These are phyloP conservation scores for Penicillium subrubescens DNA, from an alignment of 495 filamentous ascomycete genomes.

Conservation along the genomic window DNA sequence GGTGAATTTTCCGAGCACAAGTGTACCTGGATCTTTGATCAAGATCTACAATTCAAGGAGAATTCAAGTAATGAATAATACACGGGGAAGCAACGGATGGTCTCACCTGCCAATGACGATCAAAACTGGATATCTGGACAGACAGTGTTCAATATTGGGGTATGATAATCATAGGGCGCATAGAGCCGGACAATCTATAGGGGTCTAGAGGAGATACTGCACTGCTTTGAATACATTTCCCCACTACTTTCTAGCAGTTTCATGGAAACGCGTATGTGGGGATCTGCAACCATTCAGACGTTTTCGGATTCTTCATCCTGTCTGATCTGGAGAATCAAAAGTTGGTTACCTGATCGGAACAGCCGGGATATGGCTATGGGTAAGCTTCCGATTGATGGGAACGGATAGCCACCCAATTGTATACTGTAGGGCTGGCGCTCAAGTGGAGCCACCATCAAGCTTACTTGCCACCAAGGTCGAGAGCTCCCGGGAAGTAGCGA, in stretches of 20 bases:
- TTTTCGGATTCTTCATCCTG: neutral
- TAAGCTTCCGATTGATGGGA: neutral
- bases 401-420: neutral
- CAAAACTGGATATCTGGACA: neutral
- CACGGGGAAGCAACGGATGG: neutral
- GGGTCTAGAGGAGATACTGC: neutral
- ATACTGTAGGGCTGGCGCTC: neutral
- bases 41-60: neutral
- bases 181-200: neutral
- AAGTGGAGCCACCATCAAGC: neutral
- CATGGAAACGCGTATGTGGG: neutral
- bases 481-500: neutral
- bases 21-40: neutral
- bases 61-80: too few species aligned
- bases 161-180: neutral
- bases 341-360: neutral
- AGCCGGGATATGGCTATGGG: neutral
- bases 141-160: too few species aligned
- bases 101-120: neutral
- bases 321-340: neutral
- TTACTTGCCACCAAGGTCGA: neutral
- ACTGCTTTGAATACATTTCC: neutral
- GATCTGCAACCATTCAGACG: neutral
- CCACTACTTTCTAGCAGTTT: neutral
- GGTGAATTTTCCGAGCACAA: neutral